Evolutionary conservation across 441 rosid species (phyloP).

Genomic region (Brassica balearica): DNA sequence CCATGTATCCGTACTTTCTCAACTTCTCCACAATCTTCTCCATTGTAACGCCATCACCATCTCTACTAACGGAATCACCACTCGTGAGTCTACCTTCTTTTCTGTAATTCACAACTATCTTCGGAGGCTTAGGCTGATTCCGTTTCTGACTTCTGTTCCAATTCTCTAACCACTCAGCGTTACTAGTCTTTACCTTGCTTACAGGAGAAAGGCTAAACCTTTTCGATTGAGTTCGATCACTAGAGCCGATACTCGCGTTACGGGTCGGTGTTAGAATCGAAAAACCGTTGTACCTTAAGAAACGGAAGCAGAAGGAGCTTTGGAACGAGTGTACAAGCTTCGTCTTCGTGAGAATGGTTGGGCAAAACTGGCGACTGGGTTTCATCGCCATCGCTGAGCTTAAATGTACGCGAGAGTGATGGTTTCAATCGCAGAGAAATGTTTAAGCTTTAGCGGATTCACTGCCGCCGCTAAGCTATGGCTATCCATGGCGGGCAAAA

Average conservation of each 20-base stretch:
- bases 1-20: slow-evolving; percentile 77
- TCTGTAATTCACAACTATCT: slow-evolving; percentile 52
- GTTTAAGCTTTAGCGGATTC: slow-evolving; percentile 28
- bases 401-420: background rate
- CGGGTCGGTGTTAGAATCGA: slow-evolving; percentile 41
- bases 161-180: slow-evolving; percentile 43
- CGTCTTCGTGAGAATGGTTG: slow-evolving; percentile 38
- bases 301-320: slow-evolving; percentile 31
- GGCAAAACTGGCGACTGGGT: slow-evolving; percentile 62
- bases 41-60: slow-evolving; percentile 65
- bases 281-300: slow-evolving; percentile 55
- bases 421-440: background rate
- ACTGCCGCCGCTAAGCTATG: slow-evolving; percentile 17
- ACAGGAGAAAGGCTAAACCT: slow-evolving; percentile 37
- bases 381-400: slow-evolving; percentile 60
- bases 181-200: slow-evolving; percentile 24
- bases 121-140: slow-evolving; percentile 49
- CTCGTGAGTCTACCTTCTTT: slow-evolving; percentile 47
- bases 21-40: slow-evolving; percentile 82
- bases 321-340: background rate
- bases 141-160: slow-evolving; percentile 51
- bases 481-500: slow-evolving; percentile 46
- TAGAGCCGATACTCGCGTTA: slow-evolving; percentile 20
- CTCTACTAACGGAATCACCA: slow-evolving; percentile 36
- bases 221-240: slow-evolving; percentile 38